phyloP scores from a whole-genome alignment of 2,329 filamentous ascomycete species.

The Pestalotiopsis sp. region DNA sequence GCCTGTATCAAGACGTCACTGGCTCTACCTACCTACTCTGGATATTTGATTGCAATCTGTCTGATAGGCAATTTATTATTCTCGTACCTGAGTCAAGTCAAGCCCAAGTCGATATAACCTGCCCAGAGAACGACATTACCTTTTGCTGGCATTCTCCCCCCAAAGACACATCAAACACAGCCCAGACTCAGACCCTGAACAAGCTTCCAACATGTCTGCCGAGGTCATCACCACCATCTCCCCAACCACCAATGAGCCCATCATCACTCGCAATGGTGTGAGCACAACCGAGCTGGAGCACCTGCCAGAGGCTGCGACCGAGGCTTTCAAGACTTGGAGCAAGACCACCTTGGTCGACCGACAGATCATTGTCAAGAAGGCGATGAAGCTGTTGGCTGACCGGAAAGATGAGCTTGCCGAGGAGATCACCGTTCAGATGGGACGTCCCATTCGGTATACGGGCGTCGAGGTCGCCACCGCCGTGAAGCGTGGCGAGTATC shows the following conservation, averaged over 20 bases:
- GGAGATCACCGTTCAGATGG: slow-evolving; percentile 94
- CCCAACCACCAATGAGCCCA: slow-evolving; percentile 82
- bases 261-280: slow-evolving; percentile 78
- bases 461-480: slow-evolving; percentile 84
- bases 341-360: slow-evolving; percentile 75
- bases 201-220: slow-evolving; percentile 56
- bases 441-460: slow-evolving; percentile 85
- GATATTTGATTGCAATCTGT: neutral
- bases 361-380: slow-evolving; percentile 79
- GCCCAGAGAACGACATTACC: too few relatives aligned
- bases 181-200: neutral
- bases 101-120: too few relatives aligned
- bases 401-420: slow-evolving; percentile 79
- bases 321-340: slow-evolving; percentile 77
- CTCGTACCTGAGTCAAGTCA: neutral
- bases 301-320: slow-evolving; percentile 72
- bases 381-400: slow-evolving; percentile 69
- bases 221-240: slow-evolving; percentile 80
- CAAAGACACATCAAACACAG: neutral
- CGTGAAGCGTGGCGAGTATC: slow-evolving; percentile 81
- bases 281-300: slow-evolving; percentile 70
- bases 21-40: neutral
- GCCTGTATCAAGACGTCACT: slow-evolving; percentile 1
- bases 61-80: neutral
- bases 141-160: too few relatives aligned